Base-by-base conservation (phyloP, 1,139 yeast species). In the Yamadazyma membranifaciens region DNA sequence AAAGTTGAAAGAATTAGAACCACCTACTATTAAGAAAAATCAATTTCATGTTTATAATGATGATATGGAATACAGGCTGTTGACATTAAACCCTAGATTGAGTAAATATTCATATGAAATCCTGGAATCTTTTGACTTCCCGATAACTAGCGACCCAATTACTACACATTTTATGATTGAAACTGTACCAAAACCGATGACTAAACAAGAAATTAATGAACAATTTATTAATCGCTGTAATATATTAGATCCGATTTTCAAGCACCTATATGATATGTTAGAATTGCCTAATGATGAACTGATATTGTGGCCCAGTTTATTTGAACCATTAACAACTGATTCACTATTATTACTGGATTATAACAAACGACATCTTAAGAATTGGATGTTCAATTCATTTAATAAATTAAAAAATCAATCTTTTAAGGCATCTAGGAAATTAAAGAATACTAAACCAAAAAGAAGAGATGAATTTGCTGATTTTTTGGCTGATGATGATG, bases 351-450 rank as follows among this genome's bases (percentile, higher is more conserved):
- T 75, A 29, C 63, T 57, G 42, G 13, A 50, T 34, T 15, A 46
- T 0, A 53, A 52, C 31, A 54, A 54, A 16, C 24, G 22, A 1
- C 45, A 44, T 1, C 62, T 81, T 1, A 54, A 59, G 25, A 45
- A 50, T 3, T 83, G 89, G 88, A 51, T 83, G 1, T 37, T 49
- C 1, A 62, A 65, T 20, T 67, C 86, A 0, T 82, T 81, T 51
- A 51, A 52, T 5, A 66, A 67, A 32, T 55, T 81, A 31, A 57
- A 59, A 40, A 48, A 52, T 0, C 70, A 61, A 42, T 51, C 64
- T 1, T 55, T 59, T 38, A 61, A 58, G 43, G 61, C 55, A 17
- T 71, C 64, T n/a, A 53, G 66, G 32, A 62, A 58, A 38, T 54
- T 58, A 1, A 56, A 52, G 39, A 49, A 46, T 34, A 44, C 51